A percentile compares a stretch with the other conserved stretches of the same genome.
Evolutionary conservation across 768 basidiomycete species (phyloP).

Genomic region (Boletus rubroflammeus): DNA sequence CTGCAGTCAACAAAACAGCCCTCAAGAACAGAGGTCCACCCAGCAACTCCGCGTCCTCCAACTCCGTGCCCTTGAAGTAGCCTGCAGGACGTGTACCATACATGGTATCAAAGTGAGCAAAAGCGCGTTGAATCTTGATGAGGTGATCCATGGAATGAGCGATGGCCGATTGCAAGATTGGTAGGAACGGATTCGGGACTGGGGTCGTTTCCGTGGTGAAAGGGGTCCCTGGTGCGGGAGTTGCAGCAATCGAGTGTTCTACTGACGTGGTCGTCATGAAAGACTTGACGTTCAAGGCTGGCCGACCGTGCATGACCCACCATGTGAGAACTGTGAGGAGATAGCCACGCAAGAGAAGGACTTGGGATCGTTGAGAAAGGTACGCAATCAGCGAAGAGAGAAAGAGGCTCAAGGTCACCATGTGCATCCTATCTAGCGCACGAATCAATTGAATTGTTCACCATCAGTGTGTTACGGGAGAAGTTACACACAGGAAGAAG

Average conservation of each 20-base stretch:
- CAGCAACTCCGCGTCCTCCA: slow-evolving; percentile 28
- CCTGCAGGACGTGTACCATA: slow-evolving; percentile 29
- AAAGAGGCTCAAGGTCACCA: slow-evolving; percentile 31
- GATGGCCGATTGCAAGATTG: slow-evolving; percentile 37
- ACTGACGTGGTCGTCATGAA: slow-evolving; percentile 29
- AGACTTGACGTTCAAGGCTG: slow-evolving; percentile 27
- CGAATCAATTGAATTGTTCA: not conserved
- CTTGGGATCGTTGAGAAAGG: slow-evolving; percentile 16
- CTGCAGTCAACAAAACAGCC: slow-evolving; percentile 27
- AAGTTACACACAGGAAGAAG: no score
- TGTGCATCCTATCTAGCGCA: slow-evolving; percentile 19
- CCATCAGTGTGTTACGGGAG: not conserved
- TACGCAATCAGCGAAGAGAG: slow-evolving; percentile 22
- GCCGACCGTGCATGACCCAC: slow-evolving; percentile 33
- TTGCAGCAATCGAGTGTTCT: slow-evolving; percentile 8
- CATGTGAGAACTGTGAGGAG: slow-evolving; percentile 21
- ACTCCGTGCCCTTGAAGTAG: slow-evolving; percentile 27
- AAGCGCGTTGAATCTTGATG: slow-evolving; percentile 31
- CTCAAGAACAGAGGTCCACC: slow-evolving; percentile 38
- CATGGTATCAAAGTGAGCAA: slow-evolving; percentile 33
- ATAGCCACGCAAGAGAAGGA: slow-evolving; percentile 29
- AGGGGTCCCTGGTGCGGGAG: not conserved
- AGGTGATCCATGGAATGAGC: slow-evolving; percentile 35
- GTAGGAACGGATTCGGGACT: slow-evolving; percentile 38
- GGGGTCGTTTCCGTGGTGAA: no score